Evolutionary conservation across 345 rosid species (phyloP).

Genomic region (Garcia nutans): DNA sequence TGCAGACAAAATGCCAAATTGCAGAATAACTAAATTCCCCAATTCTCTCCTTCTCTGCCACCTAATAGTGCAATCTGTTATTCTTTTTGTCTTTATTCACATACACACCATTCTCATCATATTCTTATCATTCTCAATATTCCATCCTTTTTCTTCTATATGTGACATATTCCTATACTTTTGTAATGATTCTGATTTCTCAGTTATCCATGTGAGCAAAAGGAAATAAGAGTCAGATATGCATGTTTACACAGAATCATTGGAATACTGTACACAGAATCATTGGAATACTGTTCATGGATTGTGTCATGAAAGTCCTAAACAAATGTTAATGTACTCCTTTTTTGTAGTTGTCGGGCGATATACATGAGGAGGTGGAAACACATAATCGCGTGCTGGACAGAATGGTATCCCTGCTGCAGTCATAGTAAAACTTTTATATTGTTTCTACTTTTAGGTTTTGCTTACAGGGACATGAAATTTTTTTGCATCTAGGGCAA

Average conservation of each 20-base stretch:
- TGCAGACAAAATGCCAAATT: too few relatives aligned
- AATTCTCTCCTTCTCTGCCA: too few relatives aligned
- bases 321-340: conserved; percentile 15
- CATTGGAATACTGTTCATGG: background rate
- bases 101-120: too few relatives aligned
- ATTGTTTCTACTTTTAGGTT: background rate
- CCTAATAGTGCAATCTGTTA: too few relatives aligned
- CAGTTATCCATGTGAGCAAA: too few relatives aligned
- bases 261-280: background rate
- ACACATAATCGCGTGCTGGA: conserved; percentile 80
- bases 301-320: background rate
- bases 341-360: conserved; percentile 70
- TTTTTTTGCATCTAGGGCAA: conserved; percentile 56
- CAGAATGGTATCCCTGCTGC: conserved; percentile 58
- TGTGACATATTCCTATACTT: too few relatives aligned
- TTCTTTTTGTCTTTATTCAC: too few relatives aligned
- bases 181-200: too few relatives aligned
- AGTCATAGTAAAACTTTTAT: background rate
- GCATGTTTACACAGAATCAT: background rate
- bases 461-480: conserved; percentile 21
- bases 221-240: too few relatives aligned
- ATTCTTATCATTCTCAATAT: too few relatives aligned
- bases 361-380: conserved; percentile 87
- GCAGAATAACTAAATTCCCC: too few relatives aligned
- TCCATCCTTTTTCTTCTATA: too few relatives aligned